Conservation (phyloP, 1,284 basidiomycete species). For the Tylopilus orsonianus region DNA sequence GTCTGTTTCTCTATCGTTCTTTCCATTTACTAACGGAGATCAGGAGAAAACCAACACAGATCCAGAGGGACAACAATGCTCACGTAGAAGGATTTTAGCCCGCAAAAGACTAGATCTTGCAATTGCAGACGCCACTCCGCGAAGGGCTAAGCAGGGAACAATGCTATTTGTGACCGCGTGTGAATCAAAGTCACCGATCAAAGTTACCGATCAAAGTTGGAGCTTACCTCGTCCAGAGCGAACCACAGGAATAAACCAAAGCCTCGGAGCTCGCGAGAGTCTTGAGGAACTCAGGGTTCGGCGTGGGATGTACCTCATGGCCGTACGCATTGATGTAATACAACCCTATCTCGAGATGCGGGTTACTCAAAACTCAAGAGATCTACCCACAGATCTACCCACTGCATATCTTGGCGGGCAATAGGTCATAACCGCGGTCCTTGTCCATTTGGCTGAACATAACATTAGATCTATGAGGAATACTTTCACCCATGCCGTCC, state of each 20-base stretch:
- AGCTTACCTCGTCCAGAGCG: conserved; percentile 83
- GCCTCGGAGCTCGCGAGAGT: conserved; percentile 66
- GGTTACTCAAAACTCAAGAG: conserved; percentile 5
- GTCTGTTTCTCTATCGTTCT: conserved; percentile 89
- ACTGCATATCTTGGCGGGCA: conserved; percentile 70
- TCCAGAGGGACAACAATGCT: conserved; percentile 30
- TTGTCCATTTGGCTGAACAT: conserved; percentile 62
- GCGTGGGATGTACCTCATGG: conserved; percentile 85
- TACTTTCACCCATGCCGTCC: conserved; percentile 53
- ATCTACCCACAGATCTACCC: conserved; percentile 33
- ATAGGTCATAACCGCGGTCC: conserved; percentile 51
- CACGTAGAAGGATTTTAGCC: conserved; percentile 84
- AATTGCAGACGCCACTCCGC: conserved; percentile 80
- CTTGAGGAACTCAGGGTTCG: conserved; percentile 79
- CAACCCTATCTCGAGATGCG: conserved; percentile 51
- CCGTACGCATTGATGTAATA: conserved; percentile 96
- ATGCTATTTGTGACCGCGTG: conserved; percentile 50
- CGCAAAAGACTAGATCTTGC: conserved; percentile 70
- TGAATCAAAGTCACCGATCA: conserved; percentile 3
- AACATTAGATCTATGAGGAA: conserved; percentile 56
- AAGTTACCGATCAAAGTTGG: conserved; percentile 10
- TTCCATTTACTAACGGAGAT: conserved; percentile 69
- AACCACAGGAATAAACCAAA: conserved; percentile 90
- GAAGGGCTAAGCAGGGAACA: conserved; percentile 86
- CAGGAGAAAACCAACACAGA: conserved; percentile 6